These are phyloP conservation scores for Fusarium stilboides DNA, from an alignment of 2,329 filamentous ascomycete species.

Conservation along the genomic window DNA sequence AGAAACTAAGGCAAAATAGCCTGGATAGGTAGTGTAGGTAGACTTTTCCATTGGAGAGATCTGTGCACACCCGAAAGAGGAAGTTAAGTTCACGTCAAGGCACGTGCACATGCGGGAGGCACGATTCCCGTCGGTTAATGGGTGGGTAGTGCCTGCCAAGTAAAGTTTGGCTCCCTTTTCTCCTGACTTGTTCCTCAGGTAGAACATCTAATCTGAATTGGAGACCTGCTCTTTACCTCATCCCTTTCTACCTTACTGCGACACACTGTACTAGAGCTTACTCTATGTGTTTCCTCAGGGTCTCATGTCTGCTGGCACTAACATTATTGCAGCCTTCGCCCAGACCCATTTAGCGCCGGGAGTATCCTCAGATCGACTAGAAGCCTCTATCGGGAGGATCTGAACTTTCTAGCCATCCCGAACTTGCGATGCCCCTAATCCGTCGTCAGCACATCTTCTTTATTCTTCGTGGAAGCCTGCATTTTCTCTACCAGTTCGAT, in stretches of 20 bases:
- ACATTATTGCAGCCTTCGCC: slow-evolving; percentile 25
- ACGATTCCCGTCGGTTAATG: slow-evolving; percentile 44
- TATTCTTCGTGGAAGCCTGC: neutral
- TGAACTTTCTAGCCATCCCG: slow-evolving; percentile 39
- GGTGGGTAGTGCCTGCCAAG: slow-evolving; percentile 36
- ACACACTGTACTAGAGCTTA: neutral
- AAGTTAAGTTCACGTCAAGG: slow-evolving; percentile 38
- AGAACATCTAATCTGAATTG: neutral
- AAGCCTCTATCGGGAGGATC: slow-evolving; percentile 36
- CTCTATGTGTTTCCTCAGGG: slow-evolving; percentile 2
- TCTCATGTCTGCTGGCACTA: slow-evolving; percentile 10
- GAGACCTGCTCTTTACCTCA: slow-evolving; percentile 12
- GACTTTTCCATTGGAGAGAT: slow-evolving; percentile 14
- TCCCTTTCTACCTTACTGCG: neutral
- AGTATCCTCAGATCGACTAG: slow-evolving; percentile 41
- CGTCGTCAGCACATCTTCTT: slow-evolving; percentile 2
- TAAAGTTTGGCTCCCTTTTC: slow-evolving; percentile 12
- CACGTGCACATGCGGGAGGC: slow-evolving; percentile 43
- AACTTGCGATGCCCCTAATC: slow-evolving; percentile 8
- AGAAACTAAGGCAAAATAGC: slow-evolving; percentile 35
- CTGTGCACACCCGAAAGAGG: slow-evolving; percentile 34
- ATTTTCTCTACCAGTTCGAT: neutral
- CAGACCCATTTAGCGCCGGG: slow-evolving; percentile 43
- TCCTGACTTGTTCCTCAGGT: neutral
- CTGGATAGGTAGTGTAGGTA: slow-evolving; percentile 33